Base-by-base conservation (phyloP, 805 yeast species). In the Suhomyces prunicola region DNA sequence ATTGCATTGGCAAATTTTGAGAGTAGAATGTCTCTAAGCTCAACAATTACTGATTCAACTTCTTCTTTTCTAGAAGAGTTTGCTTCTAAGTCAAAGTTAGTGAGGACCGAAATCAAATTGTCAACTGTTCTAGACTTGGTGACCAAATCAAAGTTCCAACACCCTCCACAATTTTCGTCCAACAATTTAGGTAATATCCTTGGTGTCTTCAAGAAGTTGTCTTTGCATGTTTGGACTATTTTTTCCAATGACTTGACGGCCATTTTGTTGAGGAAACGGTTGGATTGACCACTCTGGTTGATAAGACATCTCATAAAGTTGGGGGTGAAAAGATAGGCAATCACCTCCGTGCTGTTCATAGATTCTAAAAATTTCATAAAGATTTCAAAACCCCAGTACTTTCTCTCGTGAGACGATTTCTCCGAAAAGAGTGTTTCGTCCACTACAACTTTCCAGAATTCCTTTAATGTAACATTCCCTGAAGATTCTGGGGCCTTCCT, bases 351-450 rank as follows among this genome's bases (percentile, higher is more conserved):
- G 1, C 54, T 54, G 3, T 60, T 50, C 5, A 71, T 56, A 2
- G 52, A 42, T 2, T 48, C 51, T 42, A 85, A 64, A 51, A 84
- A 76, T 49, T 77, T 72, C 42, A 71, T 76, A 55, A 92, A 83
- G 9, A 91, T 79, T 59, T 88, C 88, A 60, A 92, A 83, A 0
- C 97, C 98, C 81, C 90, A 82, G 67, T 79, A 88, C 66, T 92
- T 93, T 53, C 97, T 77, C 67, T 92, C 97, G 31, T 86, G 82
- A 1, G 97, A 90, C 0, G 97, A 78, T 57, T 85, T 83, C 36
- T 82, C 83, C 5, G 88, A 76, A 60, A 93, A 92, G 54, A 88
- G 82, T 4, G 87, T 80, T 60, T 90, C 94, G 64, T 93, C 97
- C 13, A 93, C 81, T 5, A 84, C 85, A 3, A 78, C 73, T 59